These are phyloP conservation scores for Rauvolfia tetraphylla DNA, from an alignment of 257 asterid species.

Conservation along the genomic window DNA sequence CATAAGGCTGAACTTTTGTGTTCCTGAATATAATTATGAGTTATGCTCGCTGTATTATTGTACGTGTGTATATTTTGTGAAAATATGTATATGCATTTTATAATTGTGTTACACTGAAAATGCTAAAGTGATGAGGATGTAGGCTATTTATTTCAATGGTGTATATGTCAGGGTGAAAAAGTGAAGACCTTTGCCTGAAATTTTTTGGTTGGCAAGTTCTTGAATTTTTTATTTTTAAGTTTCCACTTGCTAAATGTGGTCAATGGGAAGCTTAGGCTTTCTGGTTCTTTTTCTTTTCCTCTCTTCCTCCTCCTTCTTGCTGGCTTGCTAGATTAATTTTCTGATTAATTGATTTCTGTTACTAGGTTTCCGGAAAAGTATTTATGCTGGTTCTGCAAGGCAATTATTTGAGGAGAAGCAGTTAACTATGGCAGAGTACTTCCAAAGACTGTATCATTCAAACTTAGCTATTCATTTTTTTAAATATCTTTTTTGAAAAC, in stretches of 20 bases:
- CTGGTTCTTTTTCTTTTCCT: too few relatives aligned
- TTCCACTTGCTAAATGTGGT: neutral
- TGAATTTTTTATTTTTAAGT: neutral
- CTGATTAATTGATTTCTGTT: neutral
- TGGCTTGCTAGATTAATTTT: neutral
- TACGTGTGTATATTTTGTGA: neutral
- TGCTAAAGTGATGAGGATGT: neutral
- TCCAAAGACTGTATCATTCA: constrained; percentile 56
- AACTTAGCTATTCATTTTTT: neutral
- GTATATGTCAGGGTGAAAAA: neutral
- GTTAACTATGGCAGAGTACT: constrained; percentile 48
- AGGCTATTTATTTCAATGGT: neutral
- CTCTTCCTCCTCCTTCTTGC: too few relatives aligned
- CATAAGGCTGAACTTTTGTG: neutral
- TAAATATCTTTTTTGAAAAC: neutral
- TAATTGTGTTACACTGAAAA: neutral
- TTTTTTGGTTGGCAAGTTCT: neutral
- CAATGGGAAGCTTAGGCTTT: neutral
- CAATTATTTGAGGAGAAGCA: constrained; percentile 35
- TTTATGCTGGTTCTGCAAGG: constrained; percentile 45
- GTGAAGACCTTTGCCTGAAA: neutral
- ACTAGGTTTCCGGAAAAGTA: constrained; percentile 32
- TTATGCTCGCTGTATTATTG: neutral
- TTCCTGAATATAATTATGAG: neutral
- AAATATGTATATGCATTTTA: neutral